Evolutionary conservation across 345 rosid genomes (phyloP).

Genomic region (Alliaria petiolata): DNA sequence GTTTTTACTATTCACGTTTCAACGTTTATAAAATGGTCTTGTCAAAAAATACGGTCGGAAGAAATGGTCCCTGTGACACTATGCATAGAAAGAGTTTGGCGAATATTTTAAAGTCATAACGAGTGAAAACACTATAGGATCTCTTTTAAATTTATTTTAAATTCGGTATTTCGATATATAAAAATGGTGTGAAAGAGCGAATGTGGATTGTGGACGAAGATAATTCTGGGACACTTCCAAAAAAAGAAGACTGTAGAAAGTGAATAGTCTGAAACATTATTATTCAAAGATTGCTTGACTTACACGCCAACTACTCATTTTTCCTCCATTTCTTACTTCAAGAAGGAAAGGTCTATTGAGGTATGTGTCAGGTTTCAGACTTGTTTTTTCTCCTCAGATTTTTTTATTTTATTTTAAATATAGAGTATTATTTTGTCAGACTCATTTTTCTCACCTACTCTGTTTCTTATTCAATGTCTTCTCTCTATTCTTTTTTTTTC

Average conservation of each 20-base stretch:
- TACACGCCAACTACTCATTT: conserved; percentile 25
- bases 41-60: background rate
- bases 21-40: background rate
- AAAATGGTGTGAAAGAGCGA: conserved; percentile 15
- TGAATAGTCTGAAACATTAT: conserved; percentile 23
- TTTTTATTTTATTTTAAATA: no score
- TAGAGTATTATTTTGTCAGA: background rate
- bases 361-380: conserved; percentile 38
- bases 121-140: no score
- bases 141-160: background rate
- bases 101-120: background rate
- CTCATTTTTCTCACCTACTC: conserved; percentile 30
- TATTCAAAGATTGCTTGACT: conserved; percentile 31
- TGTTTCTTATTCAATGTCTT: conserved; percentile 22
- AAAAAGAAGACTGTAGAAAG: conserved; percentile 29
- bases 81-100: conserved; percentile 1
- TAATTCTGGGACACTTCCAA: conserved; percentile 31
- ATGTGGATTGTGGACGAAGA: conserved; percentile 22
- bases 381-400: conserved; percentile 24
- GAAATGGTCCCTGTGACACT: background rate
- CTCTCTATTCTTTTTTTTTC: background rate
- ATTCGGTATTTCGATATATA: background rate
- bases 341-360: conserved; percentile 33
- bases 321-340: conserved; percentile 32
- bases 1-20: background rate